Evolutionary conservation across 192 early-diverging fungal genomes (phyloP).

Genomic region (Backusella morwellensis): DNA sequence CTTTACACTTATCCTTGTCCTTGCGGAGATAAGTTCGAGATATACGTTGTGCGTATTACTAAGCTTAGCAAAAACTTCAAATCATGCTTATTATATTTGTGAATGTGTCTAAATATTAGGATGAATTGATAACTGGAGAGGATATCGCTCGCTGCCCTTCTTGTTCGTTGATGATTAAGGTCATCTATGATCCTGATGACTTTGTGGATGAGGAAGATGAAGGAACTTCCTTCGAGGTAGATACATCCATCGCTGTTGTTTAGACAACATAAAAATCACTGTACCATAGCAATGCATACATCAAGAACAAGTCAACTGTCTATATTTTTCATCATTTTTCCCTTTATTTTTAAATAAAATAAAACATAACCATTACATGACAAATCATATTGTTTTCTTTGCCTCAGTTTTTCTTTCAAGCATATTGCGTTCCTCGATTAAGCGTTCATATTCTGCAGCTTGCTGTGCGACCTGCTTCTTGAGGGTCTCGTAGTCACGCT

Average conservation of each 20-base stretch:
- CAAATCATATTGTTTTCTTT: not conserved
- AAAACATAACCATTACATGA: not conserved
- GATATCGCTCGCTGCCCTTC: slow-evolving; percentile 89
- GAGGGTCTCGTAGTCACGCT: slow-evolving; percentile 29
- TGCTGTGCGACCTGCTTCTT: slow-evolving; percentile 26
- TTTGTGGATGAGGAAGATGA: slow-evolving; percentile 55
- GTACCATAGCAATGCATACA: not conserved
- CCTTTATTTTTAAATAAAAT: not conserved
- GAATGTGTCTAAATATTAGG: slow-evolving; percentile 34
- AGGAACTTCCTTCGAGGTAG: slow-evolving; percentile 25
- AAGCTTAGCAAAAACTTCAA: not conserved
- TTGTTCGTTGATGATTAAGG: slow-evolving; percentile 87
- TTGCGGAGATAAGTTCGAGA: slow-evolving; percentile 94
- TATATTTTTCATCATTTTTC: not conserved
- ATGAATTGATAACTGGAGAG: slow-evolving; percentile 77
- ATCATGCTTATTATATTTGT: not conserved
- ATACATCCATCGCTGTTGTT: not conserved
- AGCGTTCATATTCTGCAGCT: slow-evolving; percentile 22
- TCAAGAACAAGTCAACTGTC: not conserved
- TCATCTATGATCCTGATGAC: slow-evolving; percentile 85
- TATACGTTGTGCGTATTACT: slow-evolving; percentile 57
- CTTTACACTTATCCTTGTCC: slow-evolving; percentile 94
- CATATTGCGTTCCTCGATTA: slow-evolving; percentile 20
- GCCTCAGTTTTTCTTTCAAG: slow-evolving; percentile 3
- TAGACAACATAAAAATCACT: not conserved